Evolutionary conservation across 73 alveolate genomes (phyloP), one percentile per base, ranked within the genome.

Genomic region (Stentor coeruleus): DNA sequence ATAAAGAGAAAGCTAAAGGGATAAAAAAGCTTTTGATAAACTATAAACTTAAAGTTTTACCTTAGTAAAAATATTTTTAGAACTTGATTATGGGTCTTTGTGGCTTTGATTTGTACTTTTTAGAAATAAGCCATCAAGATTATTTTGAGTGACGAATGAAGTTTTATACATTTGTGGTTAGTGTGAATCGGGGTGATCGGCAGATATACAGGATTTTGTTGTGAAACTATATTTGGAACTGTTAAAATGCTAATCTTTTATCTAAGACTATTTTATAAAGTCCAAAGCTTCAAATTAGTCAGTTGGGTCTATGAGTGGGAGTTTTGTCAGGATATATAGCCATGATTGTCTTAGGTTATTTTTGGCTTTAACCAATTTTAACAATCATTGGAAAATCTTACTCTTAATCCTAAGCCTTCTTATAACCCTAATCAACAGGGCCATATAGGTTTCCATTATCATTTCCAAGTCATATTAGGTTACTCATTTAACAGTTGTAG

Each of bases 401-500:
- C 33, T 66, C 11, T 66, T 66, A 26, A 33, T 66, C 15, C 15
- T 66, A 28, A 15, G 40, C 0, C 1, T 33, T 66, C 33, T 66
- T 20, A 66, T 66, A 28, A 66, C 39, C 11, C 49, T 26, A 1
- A 40, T 66, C 33, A 40, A 66, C 33, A 66, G 79, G 2, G 37
- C 39, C 33, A 66, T 66, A 28, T 66, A 66, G 79, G 79, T 2
- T 37, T 66, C 15, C 79, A 66, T 2, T 66, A 28, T 33, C 37
- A 20, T 20, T 66, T 66, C 39, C 79, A 66, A 33, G 79, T 66
- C 1, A 2, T 66, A 20, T 40, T 66, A 20, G 79, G 79, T 14
- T 66, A 66, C 33, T 66, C 79, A 0, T 66, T 20, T 40, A 66
- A 40, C 79, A 66, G n/a, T 66, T 26, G n/a, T 66, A 20, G n/a